Percentiles rank a stretch among this genome's conserved stretches.
These are phyloP conservation scores for Emmonsia crescens DNA, from an alignment of 2,329 filamentous ascomycete genomes.

Conservation along the genomic window DNA sequence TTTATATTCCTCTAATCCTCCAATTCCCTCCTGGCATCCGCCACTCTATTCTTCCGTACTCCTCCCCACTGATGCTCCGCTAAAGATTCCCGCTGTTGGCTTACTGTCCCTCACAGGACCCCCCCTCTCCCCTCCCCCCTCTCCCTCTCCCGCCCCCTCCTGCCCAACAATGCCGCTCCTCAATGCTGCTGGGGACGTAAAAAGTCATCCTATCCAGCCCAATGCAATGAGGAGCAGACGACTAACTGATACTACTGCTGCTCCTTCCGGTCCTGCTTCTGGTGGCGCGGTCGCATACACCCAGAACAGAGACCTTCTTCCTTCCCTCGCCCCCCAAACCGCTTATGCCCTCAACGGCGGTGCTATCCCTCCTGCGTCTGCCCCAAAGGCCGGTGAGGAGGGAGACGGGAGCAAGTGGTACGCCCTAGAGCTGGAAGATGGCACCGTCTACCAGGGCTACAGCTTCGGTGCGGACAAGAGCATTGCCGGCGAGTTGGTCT, in stretches of 20 bases:
- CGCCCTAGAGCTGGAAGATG: conserved; percentile 87
- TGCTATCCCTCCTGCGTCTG: conserved; percentile 48
- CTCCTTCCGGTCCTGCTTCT: conserved; percentile 30
- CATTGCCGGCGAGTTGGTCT: conserved; percentile 92
- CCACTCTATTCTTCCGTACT: conserved; percentile 9
- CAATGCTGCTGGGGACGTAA: conserved; percentile 13
- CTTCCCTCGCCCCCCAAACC: conserved; percentile 18
- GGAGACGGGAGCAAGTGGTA: conserved; percentile 50
- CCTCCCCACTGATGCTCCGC: conserved; percentile 9
- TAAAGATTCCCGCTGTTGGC: conserved; percentile 16
- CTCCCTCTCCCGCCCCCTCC: too few relatives aligned
- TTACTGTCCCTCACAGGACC: conserved; percentile 11
- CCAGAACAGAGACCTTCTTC: conserved; percentile 22
- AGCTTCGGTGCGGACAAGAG: conserved; percentile 95
- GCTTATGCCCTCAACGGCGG: conserved; percentile 21
- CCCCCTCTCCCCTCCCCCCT: neutral
- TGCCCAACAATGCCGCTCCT: conserved; percentile 19
- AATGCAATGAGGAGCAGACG: conserved; percentile 16
- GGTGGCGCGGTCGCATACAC: conserved; percentile 32
- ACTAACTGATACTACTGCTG: conserved; percentile 10
- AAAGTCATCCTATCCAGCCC: conserved; percentile 9
- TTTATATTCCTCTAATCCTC: neutral
- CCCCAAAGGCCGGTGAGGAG: conserved; percentile 42
- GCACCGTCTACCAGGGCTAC: conserved; percentile 81
- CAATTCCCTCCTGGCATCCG: conserved; percentile 18